Base-by-base conservation (phyloP, 164 flowering plant genomes). In the Vitis amurensis region DNA sequence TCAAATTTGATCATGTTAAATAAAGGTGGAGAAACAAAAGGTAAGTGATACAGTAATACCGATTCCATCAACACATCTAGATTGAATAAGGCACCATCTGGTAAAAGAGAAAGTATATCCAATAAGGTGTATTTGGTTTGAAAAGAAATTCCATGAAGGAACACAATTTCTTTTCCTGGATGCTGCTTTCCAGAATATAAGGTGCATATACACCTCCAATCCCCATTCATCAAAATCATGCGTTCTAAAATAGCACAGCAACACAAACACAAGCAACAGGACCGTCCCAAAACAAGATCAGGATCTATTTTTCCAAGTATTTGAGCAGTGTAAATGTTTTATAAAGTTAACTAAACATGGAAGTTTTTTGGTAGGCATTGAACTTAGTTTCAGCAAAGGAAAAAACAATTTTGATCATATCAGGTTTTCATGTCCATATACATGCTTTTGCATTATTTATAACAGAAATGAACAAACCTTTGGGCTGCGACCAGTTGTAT, bases 401-500 rank as follows among this genome's bases (percentile, higher is more conserved):
- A 59, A 37, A 61, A 30, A 16, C 50, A 61, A 71, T 17, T 14
- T 30, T 44, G 12, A 57, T 63, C 12, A 19, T 57, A 59, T 15
- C 50, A 55, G 17, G 12, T 49, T 12, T 27, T 59, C 15, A 31
- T 37, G 49, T 17, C 19, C 11, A 68, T 11, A n/a, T 37, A 31
- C 48, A 31, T 14, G n/a, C 27, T 14, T 9, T 23, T 23, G 27
- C 27, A 23, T 23, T 23, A 23, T 3, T 47, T 15, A 8, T 17
- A 55, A 14, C 2, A 50, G 71, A 23, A 52, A 8, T 47, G 37
- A 68, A 23, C 27, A 49, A 64, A 96, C 99, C 97, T 96, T 96
- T 66, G 96, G 94, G 77, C 74, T 88, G 67, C 93, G 90, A 56
- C 95, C 92, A 66, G 97, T 92, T 51, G 98, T 89, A 79, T 96